These are phyloP conservation scores for Chaetomium tenue DNA, from an alignment of 495 filamentous ascomycete species.

Conservation along the genomic window DNA sequence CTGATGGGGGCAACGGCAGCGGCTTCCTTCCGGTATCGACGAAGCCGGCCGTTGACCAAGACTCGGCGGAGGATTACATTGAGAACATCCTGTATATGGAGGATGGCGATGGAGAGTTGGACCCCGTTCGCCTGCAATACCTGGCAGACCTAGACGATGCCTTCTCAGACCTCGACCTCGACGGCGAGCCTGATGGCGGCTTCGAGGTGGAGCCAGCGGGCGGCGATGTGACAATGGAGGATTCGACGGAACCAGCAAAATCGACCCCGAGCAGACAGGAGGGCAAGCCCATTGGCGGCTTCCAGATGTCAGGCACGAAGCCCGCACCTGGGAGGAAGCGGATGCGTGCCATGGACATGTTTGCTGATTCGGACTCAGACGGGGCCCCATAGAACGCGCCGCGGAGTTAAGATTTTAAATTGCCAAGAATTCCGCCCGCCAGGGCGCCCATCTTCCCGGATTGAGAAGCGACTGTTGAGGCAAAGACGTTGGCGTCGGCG, in stretches of 20 bases:
- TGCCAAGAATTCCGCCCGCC: background rate
- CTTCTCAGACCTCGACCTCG: conserved; percentile 33
- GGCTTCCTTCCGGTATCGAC: conserved; percentile 41
- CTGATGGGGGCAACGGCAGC: conserved; percentile 37
- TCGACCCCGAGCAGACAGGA: conserved; percentile 28
- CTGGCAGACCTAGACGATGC: conserved; percentile 28
- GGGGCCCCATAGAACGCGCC: conserved; percentile 16
- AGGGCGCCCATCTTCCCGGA: background rate
- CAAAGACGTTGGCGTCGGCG: background rate
- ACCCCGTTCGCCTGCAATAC: conserved; percentile 26
- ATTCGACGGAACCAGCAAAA: conserved; percentile 26
- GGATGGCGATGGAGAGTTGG: conserved; percentile 35
- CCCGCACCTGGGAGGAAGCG: conserved; percentile 49
- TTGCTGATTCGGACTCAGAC: conserved; percentile 63
- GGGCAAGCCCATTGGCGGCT: conserved; percentile 25
- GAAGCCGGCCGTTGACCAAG: conserved; percentile 13
- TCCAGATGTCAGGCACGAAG: conserved; percentile 34
- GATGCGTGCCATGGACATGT: conserved; percentile 91
- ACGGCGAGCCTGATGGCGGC: conserved; percentile 32
- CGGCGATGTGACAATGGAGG: conserved; percentile 22
- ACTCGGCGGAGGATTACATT: conserved; percentile 31
- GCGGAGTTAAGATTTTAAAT: conserved; percentile 26
- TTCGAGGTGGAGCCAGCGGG: conserved; percentile 4
- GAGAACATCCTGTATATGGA: conserved; percentile 36
- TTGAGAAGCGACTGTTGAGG: background rate